Evolutionary conservation across 441 rosid species (phyloP), one percentile per base, ranked within the genome.

Genomic region (Daphne laureola): DNA sequence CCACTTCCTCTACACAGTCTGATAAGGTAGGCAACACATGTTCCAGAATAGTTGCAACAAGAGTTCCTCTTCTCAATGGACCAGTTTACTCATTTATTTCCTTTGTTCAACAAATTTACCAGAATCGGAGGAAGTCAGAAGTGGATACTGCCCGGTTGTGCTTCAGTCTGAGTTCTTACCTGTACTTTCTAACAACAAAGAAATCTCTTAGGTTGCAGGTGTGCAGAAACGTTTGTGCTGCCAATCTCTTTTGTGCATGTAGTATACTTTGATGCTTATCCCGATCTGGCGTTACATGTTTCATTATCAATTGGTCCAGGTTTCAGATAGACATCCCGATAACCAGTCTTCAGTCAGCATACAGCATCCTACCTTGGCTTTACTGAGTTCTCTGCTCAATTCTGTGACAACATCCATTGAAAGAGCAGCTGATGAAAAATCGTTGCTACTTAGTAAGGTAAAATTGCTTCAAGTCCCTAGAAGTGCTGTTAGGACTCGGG

Each of bases 371-470:
- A 77, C 98, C 1, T 67, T 92, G 66, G 52, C 58, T 55, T 59
- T 68, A 47, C 81, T 88, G 53, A 73, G 74, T 57, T 78, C 87
- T 58, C 92, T 88, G 67, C 83, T 92, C 51, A 73, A 78, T 45
- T 78, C 81, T 49, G 85, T 75, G 57, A 70, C 92, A 53, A 66
- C 70, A 55, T 70, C 81, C 64, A 87, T 92, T 46, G 98, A 86
- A 68, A 80, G 90, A 75, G 90, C 94, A 16, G 83, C 90, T 1
- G 97, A 89, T 68, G 94, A 89, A 69, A 86, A 86, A 69, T 86
- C 84, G 16, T 68, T 81, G 61, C 75, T 92, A 25, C 80, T 86
- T 54, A 85, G 78, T 55, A 89, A 92, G 95, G 98, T 91, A 44
- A 18, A 7, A 46, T 56, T 38, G 54, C 62, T 50, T 47, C 50